phyloP scores from a whole-genome alignment of 2,329 filamentous ascomycete genomes.

The Tolypocladium cylindrosporum region DNA sequence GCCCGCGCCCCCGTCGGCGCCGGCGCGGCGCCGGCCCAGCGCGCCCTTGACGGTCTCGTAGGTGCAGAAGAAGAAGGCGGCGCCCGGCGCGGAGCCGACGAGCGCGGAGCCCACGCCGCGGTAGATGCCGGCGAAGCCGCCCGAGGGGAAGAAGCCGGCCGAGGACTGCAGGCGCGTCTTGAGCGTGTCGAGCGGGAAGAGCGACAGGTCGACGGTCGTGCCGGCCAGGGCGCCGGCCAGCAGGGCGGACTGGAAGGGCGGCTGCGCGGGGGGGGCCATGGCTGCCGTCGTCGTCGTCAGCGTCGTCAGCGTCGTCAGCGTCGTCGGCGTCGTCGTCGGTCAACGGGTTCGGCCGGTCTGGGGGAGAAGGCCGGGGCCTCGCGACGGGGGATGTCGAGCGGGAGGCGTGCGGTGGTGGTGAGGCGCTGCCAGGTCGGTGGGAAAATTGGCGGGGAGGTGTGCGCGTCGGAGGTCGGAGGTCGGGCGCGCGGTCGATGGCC shows the following conservation, averaged over 20 bases:
- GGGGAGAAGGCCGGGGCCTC: not conserved
- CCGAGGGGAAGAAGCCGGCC: constrained; percentile 65
- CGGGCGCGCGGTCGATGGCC: not conserved
- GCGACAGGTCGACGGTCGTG: constrained; percentile 90
- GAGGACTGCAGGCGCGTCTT: constrained; percentile 93
- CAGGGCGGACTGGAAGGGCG: constrained; percentile 50
- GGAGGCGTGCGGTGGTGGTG: not conserved
- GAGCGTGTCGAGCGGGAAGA: constrained; percentile 96
- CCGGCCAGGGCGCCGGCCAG: constrained; percentile 84
- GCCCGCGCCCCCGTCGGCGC: not conserved
- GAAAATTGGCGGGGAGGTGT: not conserved
- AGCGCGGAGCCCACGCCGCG: constrained; percentile 82
- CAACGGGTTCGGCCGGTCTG: not conserved
- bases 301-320: too few species aligned
- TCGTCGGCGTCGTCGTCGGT: not conserved
- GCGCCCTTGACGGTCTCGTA: constrained; percentile 67
- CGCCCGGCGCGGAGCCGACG: constrained; percentile 84
- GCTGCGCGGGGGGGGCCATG: constrained; percentile 8
- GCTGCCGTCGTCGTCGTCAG: not conserved
- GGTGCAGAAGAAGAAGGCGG: constrained; percentile 94
- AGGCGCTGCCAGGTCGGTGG: not conserved
- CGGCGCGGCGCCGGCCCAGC: constrained; percentile 17
- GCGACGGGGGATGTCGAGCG: not conserved
- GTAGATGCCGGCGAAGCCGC: constrained; percentile 88
- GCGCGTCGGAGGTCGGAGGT: not conserved